These are phyloP conservation scores for Biscutella auriculata DNA, from an alignment of 441 rosid species.

Conservation along the genomic window DNA sequence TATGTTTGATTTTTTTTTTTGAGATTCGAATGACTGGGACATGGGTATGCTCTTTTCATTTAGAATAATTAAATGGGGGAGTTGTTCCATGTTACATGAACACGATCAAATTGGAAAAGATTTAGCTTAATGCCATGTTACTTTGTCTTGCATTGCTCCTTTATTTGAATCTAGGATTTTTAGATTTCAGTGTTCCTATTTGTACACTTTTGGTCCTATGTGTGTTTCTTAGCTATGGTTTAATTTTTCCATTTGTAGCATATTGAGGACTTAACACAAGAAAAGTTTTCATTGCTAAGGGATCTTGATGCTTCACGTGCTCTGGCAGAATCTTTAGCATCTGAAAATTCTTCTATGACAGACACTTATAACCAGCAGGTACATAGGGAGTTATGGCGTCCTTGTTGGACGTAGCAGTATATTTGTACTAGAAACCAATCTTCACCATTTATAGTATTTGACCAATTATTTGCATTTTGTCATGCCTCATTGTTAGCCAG, in stretches of 20 bases:
- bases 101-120: background rate
- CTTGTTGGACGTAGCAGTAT: background rate
- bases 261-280: conserved; percentile 89
- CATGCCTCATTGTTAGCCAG: conserved; percentile 2
- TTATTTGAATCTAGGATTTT: background rate
- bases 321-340: conserved; percentile 75
- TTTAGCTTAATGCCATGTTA: background rate
- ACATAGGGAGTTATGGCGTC: background rate
- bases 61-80: background rate
- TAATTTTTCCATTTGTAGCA: conserved; percentile 38
- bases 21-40: background rate
- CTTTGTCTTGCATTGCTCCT: background rate
- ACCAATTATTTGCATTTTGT: background rate
- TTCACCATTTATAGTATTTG: background rate
- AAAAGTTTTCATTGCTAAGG: conserved; percentile 80
- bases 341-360: conserved; percentile 80
- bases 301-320: conserved; percentile 83
- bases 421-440: background rate
- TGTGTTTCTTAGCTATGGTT: background rate
- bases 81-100: conserved; percentile 4
- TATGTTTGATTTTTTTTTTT: background rate
- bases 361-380: conserved; percentile 90
- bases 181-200: background rate
- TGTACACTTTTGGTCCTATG: background rate
- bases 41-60: background rate